A percentile compares a stretch with the other conserved stretches of the same genome.
Conservation (phyloP, 257 asterid species). For the Nicotiana noctiflora region DNA sequence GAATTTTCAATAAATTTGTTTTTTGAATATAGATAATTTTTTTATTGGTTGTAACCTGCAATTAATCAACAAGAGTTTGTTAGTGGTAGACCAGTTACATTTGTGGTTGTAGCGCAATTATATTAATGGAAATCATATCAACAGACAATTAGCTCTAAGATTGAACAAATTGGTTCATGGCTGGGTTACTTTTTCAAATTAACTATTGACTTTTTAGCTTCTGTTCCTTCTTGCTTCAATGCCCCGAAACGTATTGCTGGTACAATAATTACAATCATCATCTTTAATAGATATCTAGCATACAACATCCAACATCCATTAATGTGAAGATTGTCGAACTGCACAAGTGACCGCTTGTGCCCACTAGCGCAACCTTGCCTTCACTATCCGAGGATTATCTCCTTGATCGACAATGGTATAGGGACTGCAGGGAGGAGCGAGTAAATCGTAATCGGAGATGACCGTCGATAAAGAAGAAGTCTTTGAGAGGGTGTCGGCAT, state of each 20-base stretch:
- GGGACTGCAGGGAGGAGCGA: conserved; percentile 49
- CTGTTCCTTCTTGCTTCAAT: background rate
- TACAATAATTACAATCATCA: background rate
- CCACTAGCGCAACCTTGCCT: conserved; percentile 71
- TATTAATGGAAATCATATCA: background rate
- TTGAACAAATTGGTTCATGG: conserved; percentile 10
- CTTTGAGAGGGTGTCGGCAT: conserved; percentile 32
- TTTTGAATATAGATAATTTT: too few species aligned
- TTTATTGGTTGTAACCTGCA: too few species aligned
- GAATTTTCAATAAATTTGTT: too few species aligned
- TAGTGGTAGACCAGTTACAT: background rate
- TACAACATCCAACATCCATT: background rate
- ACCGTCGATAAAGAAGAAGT: conserved; percentile 19
- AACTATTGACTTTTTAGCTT: background rate
- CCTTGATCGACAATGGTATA: conserved; percentile 46
- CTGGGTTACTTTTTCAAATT: conserved; percentile 3
- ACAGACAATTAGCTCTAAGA: background rate
- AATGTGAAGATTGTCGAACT: conserved; percentile 49
- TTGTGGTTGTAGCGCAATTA: background rate
- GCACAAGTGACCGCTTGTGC: conserved; percentile 74
- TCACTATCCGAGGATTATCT: conserved; percentile 57
- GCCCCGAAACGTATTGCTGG: background rate
- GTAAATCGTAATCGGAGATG: conserved; percentile 33
- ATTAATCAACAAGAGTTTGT: conserved; percentile 18
- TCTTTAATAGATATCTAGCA: background rate